phyloP scores from a whole-genome alignment of 345 rosid species.

The Eucalyptus polybractea region DNA sequence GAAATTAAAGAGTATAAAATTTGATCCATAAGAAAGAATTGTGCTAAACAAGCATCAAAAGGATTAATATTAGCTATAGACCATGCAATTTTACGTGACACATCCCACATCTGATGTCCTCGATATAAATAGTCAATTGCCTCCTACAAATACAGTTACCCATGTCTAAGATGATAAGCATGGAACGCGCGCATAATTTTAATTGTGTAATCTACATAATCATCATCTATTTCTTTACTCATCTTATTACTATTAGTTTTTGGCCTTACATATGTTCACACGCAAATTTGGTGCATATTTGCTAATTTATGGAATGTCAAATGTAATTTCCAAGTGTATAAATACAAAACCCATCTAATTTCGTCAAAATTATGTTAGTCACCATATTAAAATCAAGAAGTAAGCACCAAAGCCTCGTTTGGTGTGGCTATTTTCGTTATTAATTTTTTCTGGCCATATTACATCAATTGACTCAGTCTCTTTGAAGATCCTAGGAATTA shows the following conservation, averaged over 20 bases:
- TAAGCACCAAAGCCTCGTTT: not conserved
- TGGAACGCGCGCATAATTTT: fast-evolving
- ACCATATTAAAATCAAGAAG: not conserved
- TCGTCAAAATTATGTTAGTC: not conserved
- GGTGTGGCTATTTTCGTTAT: not conserved
- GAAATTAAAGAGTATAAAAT: not conserved
- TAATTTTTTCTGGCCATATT: not conserved
- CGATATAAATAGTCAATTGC: not conserved
- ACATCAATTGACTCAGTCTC: not conserved
- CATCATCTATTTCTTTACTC: not conserved
- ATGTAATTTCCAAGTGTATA: not conserved
- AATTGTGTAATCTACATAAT: not conserved
- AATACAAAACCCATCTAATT: not conserved
- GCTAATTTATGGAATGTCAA: not conserved
- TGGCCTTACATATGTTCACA: not conserved
- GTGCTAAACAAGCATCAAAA: not conserved
- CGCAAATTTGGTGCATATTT: not conserved
- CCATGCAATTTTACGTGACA: not conserved
- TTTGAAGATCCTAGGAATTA: not conserved
- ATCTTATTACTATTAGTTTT: not conserved
- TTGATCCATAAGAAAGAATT: not conserved
- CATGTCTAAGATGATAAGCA: not conserved
- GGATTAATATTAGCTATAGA: not conserved
- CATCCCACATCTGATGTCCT: not conserved
- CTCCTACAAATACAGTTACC: not conserved